A percentile compares a stretch with the other conserved stretches of the same genome.
phyloP scores from a whole-genome alignment of 495 filamentous ascomycete species.

The Patellaria atrata region DNA sequence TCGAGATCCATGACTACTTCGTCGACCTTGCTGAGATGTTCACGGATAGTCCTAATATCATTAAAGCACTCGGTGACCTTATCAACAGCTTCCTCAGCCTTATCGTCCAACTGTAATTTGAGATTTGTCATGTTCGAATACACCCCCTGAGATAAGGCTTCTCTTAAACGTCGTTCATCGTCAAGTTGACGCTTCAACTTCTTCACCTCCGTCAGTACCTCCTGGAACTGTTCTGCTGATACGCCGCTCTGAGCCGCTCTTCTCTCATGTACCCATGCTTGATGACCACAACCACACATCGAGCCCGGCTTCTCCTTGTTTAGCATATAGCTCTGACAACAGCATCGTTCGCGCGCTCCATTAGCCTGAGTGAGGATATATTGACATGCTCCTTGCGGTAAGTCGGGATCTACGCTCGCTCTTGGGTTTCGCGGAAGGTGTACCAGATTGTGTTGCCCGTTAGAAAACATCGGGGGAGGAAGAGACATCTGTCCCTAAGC shows the following conservation, averaged over 20 bases:
- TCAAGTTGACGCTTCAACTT: constrained; percentile 16
- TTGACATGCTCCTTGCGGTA: constrained; percentile 25
- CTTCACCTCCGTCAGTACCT: constrained; percentile 15
- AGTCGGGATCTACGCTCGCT: constrained; percentile 8
- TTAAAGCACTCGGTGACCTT: constrained; percentile 18
- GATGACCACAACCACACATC: constrained; percentile 26
- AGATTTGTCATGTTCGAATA: constrained; percentile 18
- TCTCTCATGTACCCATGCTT: constrained; percentile 24
- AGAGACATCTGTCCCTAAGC: constrained; percentile 12
- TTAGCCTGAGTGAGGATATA: constrained; percentile 17
- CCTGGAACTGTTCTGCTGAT: constrained; percentile 13
- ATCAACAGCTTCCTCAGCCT: constrained; percentile 22
- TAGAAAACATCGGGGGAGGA: constrained; percentile 19
- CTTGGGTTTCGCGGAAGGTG: constrained; percentile 18
- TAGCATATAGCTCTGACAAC: constrained; percentile 22
- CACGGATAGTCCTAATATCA: constrained; percentile 17
- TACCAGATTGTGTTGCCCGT: constrained; percentile 11
- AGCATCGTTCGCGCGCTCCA: constrained; percentile 21
- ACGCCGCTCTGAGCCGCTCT: too few relatives aligned
- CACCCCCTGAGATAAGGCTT: constrained; percentile 14
- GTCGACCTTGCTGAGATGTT: constrained; percentile 17
- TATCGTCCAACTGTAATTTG: constrained; percentile 22
- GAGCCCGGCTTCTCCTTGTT: constrained; percentile 18
- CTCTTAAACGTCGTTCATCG: constrained; percentile 12
- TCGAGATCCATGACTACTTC: constrained; percentile 22